Evolutionary conservation across 1,284 basidiomycete genomes (phyloP).

Genomic region (Vanrija sp.): DNA sequence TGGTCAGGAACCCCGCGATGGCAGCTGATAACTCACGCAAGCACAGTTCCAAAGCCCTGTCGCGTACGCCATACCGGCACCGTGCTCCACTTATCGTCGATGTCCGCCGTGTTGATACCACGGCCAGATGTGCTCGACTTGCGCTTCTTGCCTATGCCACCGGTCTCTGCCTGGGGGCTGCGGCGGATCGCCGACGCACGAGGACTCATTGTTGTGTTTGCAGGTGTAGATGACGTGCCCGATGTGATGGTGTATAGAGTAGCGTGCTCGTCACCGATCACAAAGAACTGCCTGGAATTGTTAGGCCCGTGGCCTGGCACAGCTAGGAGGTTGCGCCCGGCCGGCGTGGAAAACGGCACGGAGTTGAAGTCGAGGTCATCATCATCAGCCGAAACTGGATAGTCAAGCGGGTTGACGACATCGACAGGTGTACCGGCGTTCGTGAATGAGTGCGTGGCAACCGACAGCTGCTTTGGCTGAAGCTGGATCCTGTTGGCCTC

Average conservation of each 20-base stretch:
- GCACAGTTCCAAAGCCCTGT: slow-evolving; percentile 45
- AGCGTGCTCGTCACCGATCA: slow-evolving; percentile 46
- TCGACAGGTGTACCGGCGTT: slow-evolving; percentile 48
- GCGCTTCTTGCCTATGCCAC: slow-evolving; percentile 31
- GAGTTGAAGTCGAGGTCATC: slow-evolving; percentile 29
- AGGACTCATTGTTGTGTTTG: slow-evolving; percentile 14
- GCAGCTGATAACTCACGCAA: slow-evolving; percentile 34
- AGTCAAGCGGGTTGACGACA: slow-evolving; percentile 55
- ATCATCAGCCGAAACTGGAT: slow-evolving; percentile 2
- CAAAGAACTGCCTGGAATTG: slow-evolving; percentile 15
- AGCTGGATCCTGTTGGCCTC: slow-evolving; percentile 55
- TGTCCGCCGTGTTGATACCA: slow-evolving; percentile 8
- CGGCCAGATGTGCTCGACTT: slow-evolving; percentile 35
- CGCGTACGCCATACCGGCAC: slow-evolving; percentile 40
- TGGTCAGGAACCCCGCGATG: slow-evolving; percentile 36
- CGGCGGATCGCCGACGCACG: slow-evolving; percentile 27
- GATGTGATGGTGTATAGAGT: slow-evolving; percentile 32
- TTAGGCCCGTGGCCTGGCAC: slow-evolving; percentile 13
- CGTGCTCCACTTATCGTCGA: slow-evolving; percentile 24
- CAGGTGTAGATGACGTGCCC: not conserved
- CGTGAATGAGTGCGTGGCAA: slow-evolving; percentile 54
- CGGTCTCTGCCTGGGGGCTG: slow-evolving; percentile 35
- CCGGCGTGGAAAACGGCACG: slow-evolving; percentile 46
- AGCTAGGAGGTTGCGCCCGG: slow-evolving; percentile 34
- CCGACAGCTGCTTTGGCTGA: slow-evolving; percentile 59